These are phyloP conservation scores for Magnaporthiopsis rhizophila DNA, from an alignment of 2,329 filamentous ascomycete genomes.

Conservation along the genomic window DNA sequence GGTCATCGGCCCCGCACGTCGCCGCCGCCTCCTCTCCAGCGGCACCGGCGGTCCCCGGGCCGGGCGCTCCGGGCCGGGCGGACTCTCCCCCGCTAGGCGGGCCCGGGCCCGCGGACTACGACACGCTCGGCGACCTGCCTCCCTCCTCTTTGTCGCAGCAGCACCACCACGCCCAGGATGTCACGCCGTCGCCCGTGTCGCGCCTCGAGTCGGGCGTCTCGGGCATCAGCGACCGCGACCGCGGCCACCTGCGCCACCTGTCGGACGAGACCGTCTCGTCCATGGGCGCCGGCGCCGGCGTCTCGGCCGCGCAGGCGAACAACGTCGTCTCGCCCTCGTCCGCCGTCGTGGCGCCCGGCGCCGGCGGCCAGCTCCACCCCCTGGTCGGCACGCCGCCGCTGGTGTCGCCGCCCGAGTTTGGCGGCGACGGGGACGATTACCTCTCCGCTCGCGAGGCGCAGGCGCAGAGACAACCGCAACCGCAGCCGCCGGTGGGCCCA, in stretches of 20 bases:
- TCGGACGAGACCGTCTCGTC: constrained; percentile 30
- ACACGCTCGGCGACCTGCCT: constrained; percentile 7
- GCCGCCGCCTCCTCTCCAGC: constrained; percentile 3
- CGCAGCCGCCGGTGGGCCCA: not conserved
- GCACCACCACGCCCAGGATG: not conserved
- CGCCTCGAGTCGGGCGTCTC: constrained; percentile 31
- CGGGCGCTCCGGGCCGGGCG: constrained; percentile 2
- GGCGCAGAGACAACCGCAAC: not conserved
- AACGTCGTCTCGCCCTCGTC: not conserved
- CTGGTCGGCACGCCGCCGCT: constrained; percentile 3
- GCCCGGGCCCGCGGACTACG: constrained; percentile 6
- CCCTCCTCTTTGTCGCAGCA: not conserved
- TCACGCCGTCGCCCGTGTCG: constrained; percentile 11
- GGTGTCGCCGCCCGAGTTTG: constrained; percentile 5
- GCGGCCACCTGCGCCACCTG: constrained; percentile 31
- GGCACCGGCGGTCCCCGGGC: not conserved
- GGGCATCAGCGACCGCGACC: constrained; percentile 31
- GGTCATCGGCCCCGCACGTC: constrained; percentile 7
- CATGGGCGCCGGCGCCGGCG: not conserved
- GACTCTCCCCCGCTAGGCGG: constrained; percentile 15
- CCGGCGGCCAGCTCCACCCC: not conserved
- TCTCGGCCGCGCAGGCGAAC: not conserved
- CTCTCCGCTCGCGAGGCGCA: constrained; percentile 1
- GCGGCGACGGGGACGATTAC: constrained; percentile 3
- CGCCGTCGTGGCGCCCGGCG: not conserved